Evolutionary conservation across 129 eudicot genomes (phyloP).

Genomic region (Tagetes patula): DNA sequence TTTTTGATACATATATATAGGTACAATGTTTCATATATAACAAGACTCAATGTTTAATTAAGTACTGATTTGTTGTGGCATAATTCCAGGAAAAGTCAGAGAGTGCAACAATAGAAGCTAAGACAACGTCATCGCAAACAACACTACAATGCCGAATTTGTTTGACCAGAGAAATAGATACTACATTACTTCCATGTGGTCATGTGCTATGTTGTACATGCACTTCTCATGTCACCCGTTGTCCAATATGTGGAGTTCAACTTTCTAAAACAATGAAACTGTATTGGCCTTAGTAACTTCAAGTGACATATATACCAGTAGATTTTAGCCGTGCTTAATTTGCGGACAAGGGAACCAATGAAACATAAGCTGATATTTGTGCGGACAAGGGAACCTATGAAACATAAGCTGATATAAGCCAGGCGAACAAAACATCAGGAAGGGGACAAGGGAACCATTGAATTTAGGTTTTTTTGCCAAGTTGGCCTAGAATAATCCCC

Average conservation of each 20-base stretch:
- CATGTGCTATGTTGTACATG: slow-evolving; percentile 81
- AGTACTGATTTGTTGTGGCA: neutral
- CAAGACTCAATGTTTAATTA: neutral
- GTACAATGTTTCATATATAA: neutral
- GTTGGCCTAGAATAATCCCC: too few species aligned
- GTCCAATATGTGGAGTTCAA: slow-evolving; percentile 70
- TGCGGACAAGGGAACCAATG: too few species aligned
- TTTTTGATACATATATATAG: too few species aligned
- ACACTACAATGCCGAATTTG: slow-evolving; percentile 85
- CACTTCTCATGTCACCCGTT: slow-evolving; percentile 76
- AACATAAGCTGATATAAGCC: too few species aligned
- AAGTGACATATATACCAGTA: neutral
- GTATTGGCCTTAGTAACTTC: slow-evolving; percentile 44
- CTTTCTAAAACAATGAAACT: slow-evolving; percentile 57
- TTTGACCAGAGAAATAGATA: slow-evolving; percentile 64
- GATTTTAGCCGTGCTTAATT: too few species aligned
- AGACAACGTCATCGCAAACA: slow-evolving; percentile 53
- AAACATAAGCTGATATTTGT: too few species aligned
- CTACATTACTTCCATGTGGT: slow-evolving; percentile 74
- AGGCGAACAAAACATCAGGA: too few species aligned
- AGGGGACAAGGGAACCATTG: too few species aligned
- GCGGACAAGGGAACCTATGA: too few species aligned
- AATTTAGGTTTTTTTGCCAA: too few species aligned
- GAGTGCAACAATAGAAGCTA: slow-evolving; percentile 77
- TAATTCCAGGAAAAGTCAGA: slow-evolving; percentile 70